Conservation (phyloP, 2,329 filamentous ascomycete genomes). For the Colletotrichum theobromicola region DNA sequence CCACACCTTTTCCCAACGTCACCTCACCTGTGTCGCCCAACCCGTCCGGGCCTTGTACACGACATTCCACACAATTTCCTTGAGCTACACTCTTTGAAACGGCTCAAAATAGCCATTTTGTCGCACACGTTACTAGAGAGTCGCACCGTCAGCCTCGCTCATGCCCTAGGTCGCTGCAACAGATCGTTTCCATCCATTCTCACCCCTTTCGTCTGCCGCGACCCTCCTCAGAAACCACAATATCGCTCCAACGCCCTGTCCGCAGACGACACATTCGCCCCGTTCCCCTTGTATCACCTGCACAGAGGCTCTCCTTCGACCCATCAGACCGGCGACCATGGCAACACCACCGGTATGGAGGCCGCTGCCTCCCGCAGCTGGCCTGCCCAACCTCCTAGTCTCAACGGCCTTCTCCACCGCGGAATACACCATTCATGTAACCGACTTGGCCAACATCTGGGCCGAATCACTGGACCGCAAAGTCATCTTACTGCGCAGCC, state of each 20-base stretch:
- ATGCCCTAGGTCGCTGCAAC: background rate
- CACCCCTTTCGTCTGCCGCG: background rate
- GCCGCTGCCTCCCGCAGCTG: slow-evolving; percentile 46
- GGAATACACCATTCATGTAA: slow-evolving; percentile 70
- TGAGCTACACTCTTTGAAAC: background rate
- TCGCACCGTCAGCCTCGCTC: background rate
- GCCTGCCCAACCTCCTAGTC: slow-evolving; percentile 66
- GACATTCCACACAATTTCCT: background rate
- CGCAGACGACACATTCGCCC: background rate
- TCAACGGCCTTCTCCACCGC: slow-evolving; percentile 59
- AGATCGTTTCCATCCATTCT: background rate
- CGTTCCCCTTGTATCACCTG: background rate
- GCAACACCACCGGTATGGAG: slow-evolving; percentile 46
- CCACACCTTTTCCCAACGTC: background rate
- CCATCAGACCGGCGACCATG: slow-evolving; percentile 29
- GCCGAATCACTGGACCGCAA: slow-evolving; percentile 65
- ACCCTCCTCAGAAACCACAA: background rate
- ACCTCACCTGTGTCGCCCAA: background rate
- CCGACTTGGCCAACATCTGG: slow-evolving; percentile 79
- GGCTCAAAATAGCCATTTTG: background rate
- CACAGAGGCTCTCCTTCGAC: background rate
- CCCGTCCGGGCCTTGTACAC: background rate
- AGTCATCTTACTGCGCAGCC: slow-evolving; percentile 67
- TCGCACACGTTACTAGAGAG: background rate
- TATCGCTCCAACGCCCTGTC: background rate